Evolutionary conservation across 1,139 yeast species (phyloP).

Genomic region (Diutina pseudorugosa): DNA sequence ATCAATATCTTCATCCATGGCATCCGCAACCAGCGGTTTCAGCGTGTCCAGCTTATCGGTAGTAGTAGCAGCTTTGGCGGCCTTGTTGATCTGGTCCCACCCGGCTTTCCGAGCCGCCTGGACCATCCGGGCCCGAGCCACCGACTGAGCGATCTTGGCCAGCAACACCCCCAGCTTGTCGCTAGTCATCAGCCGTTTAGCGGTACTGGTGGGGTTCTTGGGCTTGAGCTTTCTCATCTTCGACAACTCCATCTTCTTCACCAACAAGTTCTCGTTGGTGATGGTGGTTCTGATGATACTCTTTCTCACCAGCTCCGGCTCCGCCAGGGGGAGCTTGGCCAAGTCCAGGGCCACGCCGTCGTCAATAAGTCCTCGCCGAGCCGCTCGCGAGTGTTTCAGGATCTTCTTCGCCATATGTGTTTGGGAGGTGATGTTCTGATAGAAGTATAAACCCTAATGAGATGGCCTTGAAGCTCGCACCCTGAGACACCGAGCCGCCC

Average conservation of each 20-base stretch:
- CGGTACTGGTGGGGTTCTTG: conserved; percentile 21
- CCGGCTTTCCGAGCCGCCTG: conserved; percentile 54
- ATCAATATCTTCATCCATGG: background rate
- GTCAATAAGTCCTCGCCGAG: conserved; percentile 42
- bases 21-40: background rate
- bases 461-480: too few relatives aligned
- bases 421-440: background rate
- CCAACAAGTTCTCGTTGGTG: conserved; percentile 51
- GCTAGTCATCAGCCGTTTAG: conserved; percentile 32
- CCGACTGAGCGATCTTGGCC: conserved; percentile 52
- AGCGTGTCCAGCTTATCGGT: background rate
- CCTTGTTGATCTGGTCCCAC: conserved; percentile 57
- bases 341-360: conserved; percentile 36
- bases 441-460: too few relatives aligned
- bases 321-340: conserved; percentile 41
- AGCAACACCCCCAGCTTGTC: conserved; percentile 43
- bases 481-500: too few relatives aligned
- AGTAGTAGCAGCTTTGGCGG: background rate
- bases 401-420: conserved; percentile 16
- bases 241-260: conserved; percentile 39
- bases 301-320: conserved; percentile 44
- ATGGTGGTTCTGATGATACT: conserved; percentile 59
- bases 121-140: conserved; percentile 49
- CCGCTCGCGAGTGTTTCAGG: conserved; percentile 66
- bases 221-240: conserved; percentile 20